Evolutionary conservation across 352 stramenopile genomes (phyloP).

Genomic region (Phytophthora agathidicida): DNA sequence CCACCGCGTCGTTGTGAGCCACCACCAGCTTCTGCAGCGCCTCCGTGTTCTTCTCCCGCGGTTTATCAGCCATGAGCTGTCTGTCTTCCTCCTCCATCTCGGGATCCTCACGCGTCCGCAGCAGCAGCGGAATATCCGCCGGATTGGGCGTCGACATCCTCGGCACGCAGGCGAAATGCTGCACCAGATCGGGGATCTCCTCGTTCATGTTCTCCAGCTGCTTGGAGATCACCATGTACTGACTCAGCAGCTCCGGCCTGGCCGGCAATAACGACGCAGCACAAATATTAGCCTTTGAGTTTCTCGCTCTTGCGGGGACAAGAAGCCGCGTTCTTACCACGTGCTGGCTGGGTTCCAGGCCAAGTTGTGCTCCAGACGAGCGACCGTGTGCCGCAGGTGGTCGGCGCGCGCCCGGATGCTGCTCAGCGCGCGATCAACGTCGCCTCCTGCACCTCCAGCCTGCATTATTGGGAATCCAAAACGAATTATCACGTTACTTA

Average conservation of each 20-base stretch:
- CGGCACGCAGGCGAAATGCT: conserved; percentile 85
- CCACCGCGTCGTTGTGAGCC: conserved; percentile 75
- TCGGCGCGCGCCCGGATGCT: conserved; percentile 83
- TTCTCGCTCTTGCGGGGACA: not conserved
- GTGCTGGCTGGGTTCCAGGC: conserved; percentile 83
- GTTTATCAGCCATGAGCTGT: conserved; percentile 73
- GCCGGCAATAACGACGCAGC: not conserved
- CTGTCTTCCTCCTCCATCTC: conserved; percentile 88
- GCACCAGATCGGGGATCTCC: conserved; percentile 83
- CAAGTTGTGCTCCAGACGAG: conserved; percentile 76
- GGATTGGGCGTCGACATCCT: conserved; percentile 85
- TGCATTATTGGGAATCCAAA: too few species aligned
- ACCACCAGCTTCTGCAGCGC: conserved; percentile 67
- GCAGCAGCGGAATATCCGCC: conserved; percentile 74
- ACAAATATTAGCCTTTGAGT: too few species aligned
- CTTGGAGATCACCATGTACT: conserved; percentile 90
- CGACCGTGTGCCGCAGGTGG: conserved; percentile 80
- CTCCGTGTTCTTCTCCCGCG: conserved; percentile 70
- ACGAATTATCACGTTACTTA: too few species aligned
- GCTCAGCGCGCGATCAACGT: conserved; percentile 79
- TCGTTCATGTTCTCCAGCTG: conserved; percentile 91
- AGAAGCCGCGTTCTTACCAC: conserved; percentile 40
- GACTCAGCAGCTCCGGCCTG: conserved; percentile 82
- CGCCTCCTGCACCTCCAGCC: conserved; percentile 42
- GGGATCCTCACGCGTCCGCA: conserved; percentile 82